Evolutionary conservation across 2,329 filamentous ascomycete species (phyloP).

Genomic region (Grosmannia serpens): DNA sequence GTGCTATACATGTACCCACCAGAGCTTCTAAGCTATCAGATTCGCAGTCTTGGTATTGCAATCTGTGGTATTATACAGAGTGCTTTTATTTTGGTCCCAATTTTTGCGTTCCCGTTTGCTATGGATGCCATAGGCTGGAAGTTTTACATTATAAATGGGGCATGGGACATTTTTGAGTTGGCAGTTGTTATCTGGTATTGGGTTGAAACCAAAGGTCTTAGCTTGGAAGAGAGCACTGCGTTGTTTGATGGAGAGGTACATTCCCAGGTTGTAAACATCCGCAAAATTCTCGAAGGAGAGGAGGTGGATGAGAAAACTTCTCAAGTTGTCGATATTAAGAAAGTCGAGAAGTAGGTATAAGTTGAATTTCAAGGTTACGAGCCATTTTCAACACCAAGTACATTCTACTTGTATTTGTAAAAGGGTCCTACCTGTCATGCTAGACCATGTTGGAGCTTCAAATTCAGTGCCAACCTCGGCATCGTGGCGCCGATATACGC

Average conservation of each 20-base stretch:
- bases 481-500: no score
- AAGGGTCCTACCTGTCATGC: no score
- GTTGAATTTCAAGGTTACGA: no score
- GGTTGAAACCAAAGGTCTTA: constrained; percentile 9
- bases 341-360: background rate
- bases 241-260: constrained; percentile 18
- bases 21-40: background rate
- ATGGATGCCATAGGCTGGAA: background rate
- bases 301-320: background rate
- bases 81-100: background rate
- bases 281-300: background rate
- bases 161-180: constrained; percentile 13
- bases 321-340: background rate
- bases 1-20: background rate
- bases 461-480: no score
- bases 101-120: background rate
- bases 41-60: background rate
- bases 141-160: background rate
- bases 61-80: background rate
- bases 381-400: no score
- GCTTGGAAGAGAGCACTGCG: constrained; percentile 7
- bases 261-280: background rate
- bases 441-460: no score
- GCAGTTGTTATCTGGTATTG: constrained; percentile 23
- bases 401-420: no score